Conservation (phyloP, 495 filamentous ascomycete species). For the Wilcoxina mikolae region DNA sequence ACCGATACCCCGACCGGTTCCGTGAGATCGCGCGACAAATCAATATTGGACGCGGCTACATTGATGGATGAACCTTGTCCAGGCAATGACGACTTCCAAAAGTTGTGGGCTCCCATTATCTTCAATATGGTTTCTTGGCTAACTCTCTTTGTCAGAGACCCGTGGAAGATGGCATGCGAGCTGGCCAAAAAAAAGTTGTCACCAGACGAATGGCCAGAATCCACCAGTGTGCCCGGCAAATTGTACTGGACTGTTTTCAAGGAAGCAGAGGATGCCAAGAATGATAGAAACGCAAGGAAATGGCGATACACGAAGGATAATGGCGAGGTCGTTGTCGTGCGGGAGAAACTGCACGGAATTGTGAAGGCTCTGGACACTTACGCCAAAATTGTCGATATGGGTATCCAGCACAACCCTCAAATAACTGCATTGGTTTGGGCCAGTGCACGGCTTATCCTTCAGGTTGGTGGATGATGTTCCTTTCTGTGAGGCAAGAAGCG, state of each 20-base stretch:
- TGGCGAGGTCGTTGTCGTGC: background rate
- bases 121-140: too few species aligned
- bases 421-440: conserved; percentile 11
- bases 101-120: too few species aligned
- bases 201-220: too few species aligned
- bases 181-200: too few species aligned
- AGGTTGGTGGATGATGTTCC: conserved; percentile 5
- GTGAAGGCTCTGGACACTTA: conserved; percentile 12
- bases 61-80: too few species aligned
- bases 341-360: conserved; percentile 1
- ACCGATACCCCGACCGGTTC: too few species aligned
- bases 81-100: too few species aligned
- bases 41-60: too few species aligned
- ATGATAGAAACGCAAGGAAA: background rate
- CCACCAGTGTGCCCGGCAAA: too few species aligned
- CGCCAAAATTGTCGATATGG: conserved; percentile 10
- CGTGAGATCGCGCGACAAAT: too few species aligned
- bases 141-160: too few species aligned
- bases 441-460: conserved; percentile 6
- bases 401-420: background rate
- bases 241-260: background rate
- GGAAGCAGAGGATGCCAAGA: background rate
- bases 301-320: background rate
- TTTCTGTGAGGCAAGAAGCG: background rate
- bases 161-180: too few species aligned